Base-by-base conservation (phyloP, 768 basidiomycete genomes). In the Leccinum subgranulosum region DNA sequence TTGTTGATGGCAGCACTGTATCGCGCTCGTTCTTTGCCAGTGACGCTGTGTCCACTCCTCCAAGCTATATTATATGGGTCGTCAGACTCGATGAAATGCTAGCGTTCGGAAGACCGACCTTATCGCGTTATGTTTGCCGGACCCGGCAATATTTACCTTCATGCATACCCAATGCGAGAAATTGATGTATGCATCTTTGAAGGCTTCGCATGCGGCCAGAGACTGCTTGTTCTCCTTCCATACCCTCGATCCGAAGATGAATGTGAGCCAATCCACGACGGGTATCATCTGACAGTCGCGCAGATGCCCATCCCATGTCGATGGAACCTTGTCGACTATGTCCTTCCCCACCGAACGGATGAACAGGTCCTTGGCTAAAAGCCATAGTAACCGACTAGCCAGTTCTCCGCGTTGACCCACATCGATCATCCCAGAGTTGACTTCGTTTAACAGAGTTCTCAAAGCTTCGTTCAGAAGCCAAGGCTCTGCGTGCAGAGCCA, bases 351-450 rank as follows among this genome's bases (percentile, higher is more conserved):
- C 9, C 9, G 48, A 28, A 23, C 56, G 54, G 29, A 59, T 8
- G 19, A 28, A 59, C 34, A 51, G 11, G 14, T 59, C 57, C 34
- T 59, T 48, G 28, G 48, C 48, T 28, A 49, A 17, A 8, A 62
- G 33, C 53, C 61, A 62, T 8, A 58, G 31, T 1, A 52, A 15
- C 6, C 59, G 28, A 27, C 60, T 48, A 12, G 60, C 28, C 9
- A 57, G 49, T 25, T 58, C 50, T 17, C 56, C 49, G 7, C 53
- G 51, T 21, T 57, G 52, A 14, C 61, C 55, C 25, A 39, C 27
- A n/a, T 54, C 33, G 6, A 56, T 47, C 49, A 64, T 60, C 4
- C 51, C 61, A 17, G 36, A 49, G 29, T 60, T 53, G 31, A 63
- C 46, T 5, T n/a, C 48, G 0, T n/a, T 29, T 19, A 31, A 17